Percentiles rank a stretch among this genome's conserved stretches.
Evolutionary conservation across 129 eudicot genomes (phyloP).

Genomic region (Lonicera japonica): DNA sequence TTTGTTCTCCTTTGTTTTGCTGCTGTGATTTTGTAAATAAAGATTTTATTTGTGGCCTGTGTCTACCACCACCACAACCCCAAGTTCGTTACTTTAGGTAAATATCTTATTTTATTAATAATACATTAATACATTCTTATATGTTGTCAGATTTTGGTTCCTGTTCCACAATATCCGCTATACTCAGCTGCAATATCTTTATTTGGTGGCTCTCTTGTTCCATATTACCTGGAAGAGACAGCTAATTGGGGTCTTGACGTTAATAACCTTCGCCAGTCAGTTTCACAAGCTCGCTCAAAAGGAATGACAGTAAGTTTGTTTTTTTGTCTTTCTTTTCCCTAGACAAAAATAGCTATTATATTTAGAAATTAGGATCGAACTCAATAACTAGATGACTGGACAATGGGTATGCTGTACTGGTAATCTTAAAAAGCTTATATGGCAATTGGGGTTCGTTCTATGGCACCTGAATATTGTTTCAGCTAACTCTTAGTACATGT

Average conservation of each 20-base stretch:
- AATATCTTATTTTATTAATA: background rate
- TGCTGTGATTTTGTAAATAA: too few relatives aligned
- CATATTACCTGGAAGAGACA: constrained; percentile 88
- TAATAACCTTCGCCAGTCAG: constrained; percentile 72
- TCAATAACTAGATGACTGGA: too few relatives aligned
- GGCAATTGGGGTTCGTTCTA: background rate
- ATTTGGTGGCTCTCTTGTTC: constrained; percentile 89
- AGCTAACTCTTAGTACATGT: too few relatives aligned
- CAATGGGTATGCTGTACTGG: too few relatives aligned
- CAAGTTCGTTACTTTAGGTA: too few relatives aligned
- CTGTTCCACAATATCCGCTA: constrained; percentile 98
- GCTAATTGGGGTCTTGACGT: constrained; percentile 98
- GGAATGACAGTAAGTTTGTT: constrained; percentile 75
- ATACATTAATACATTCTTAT: background rate
- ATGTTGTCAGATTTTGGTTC: constrained; percentile 69
- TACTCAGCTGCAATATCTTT: constrained; percentile 93
- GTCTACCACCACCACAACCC: too few relatives aligned
- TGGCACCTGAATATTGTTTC: too few relatives aligned
- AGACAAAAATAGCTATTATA: too few relatives aligned
- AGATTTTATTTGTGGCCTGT: too few relatives aligned
- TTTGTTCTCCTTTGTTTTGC: too few relatives aligned
- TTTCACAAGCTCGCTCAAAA: constrained; percentile 63
- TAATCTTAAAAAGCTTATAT: background rate
- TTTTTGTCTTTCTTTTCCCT: background rate
- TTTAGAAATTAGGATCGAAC: too few relatives aligned